Evolutionary conservation across 208 protist genomes (phyloP).

Genomic region (Borovskyia barvae): DNA sequence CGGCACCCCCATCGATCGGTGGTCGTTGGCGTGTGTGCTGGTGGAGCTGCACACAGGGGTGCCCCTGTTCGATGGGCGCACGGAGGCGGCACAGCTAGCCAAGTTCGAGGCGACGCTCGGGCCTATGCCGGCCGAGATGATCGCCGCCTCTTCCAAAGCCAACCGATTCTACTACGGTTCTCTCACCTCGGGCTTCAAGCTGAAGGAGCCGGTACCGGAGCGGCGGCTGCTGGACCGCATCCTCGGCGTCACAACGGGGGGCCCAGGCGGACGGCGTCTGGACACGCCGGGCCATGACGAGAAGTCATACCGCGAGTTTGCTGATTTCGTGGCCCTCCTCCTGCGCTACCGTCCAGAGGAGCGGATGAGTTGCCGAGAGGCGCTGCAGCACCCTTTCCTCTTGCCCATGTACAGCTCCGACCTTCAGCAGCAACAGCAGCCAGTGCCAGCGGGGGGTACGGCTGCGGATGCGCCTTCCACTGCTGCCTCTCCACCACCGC

Average conservation of each 20-base stretch:
- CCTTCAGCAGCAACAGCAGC: constrained; percentile 30
- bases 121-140: constrained; percentile 60
- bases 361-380: constrained; percentile 73
- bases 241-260: constrained; percentile 51
- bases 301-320: constrained; percentile 47
- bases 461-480: not conserved
- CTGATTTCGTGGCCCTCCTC: constrained; percentile 55
- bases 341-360: constrained; percentile 58
- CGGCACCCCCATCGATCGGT: constrained; percentile 96
- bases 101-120: constrained; percentile 91
- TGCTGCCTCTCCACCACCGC: not conserved
- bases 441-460: too few species aligned
- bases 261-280: constrained; percentile 33
- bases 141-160: constrained; percentile 49
- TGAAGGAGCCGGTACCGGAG: constrained; percentile 44
- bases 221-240: constrained; percentile 37
- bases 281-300: constrained; percentile 47
- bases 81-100: constrained; percentile 94
- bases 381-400: constrained; percentile 76
- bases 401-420: constrained; percentile 39
- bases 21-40: constrained; percentile 98
- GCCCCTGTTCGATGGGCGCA: constrained; percentile 95
- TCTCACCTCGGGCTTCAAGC: constrained; percentile 5
- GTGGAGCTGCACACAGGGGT: constrained; percentile 97
- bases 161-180: constrained; percentile 57